A percentile compares a stretch with the other conserved stretches of the same genome.
These are phyloP conservation scores for Vicia faba DNA, from an alignment of 306 rosid species.

Conservation along the genomic window DNA sequence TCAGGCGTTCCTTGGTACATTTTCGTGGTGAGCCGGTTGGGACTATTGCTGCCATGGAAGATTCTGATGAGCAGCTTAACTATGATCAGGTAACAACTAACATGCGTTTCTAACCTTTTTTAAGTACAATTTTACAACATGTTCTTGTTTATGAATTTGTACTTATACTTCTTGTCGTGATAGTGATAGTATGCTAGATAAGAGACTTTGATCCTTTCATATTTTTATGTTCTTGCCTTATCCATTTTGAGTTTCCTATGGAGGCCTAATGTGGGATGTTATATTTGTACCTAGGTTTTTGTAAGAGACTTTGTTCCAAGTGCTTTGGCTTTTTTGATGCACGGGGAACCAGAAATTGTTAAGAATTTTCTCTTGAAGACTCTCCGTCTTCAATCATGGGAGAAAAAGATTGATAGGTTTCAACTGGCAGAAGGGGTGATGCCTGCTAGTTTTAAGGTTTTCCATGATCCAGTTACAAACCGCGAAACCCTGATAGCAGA, in stretches of 20 bases:
- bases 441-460: conserved; percentile 98
- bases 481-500: conserved; percentile 78
- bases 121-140: neutral
- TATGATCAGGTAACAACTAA: conserved; percentile 63
- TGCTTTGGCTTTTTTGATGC: conserved; percentile 85
- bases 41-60: conserved; percentile 87
- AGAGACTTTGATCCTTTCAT: neutral
- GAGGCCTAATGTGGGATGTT: conserved; percentile 33
- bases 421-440: conserved; percentile 93
- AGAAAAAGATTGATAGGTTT: conserved; percentile 86
- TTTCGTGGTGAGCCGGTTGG: conserved; percentile 87
- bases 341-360: conserved; percentile 76
- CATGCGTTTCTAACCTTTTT: conserved; percentile 3
- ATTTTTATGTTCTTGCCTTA: conserved; percentile 1
- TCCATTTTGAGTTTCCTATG: conserved; percentile 26
- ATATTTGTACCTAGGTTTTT: conserved; percentile 64
- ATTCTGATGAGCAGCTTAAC: conserved; percentile 72
- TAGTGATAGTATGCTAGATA: neutral
- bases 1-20: conserved; percentile 74
- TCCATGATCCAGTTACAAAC: conserved; percentile 73
- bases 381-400: conserved; percentile 91
- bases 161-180: neutral
- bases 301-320: conserved; percentile 95
- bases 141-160: neutral
- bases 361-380: conserved; percentile 79